Evolutionary conservation across 768 basidiomycete species (phyloP).

Genomic region (Phylloporus rhodoxanthus): DNA sequence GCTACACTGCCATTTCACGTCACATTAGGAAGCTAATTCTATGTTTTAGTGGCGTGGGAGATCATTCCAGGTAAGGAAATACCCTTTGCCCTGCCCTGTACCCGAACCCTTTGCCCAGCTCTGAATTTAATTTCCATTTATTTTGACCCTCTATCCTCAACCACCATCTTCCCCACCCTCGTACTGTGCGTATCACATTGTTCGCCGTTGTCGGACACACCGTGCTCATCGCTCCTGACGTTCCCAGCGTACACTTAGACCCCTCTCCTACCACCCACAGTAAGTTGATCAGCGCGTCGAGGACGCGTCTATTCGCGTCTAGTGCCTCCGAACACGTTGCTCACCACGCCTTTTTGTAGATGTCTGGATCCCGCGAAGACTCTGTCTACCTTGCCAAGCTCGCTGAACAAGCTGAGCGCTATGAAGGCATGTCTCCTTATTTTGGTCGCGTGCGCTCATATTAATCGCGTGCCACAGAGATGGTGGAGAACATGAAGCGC

Average conservation of each 20-base stretch:
- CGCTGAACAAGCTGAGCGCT: conserved; percentile 99
- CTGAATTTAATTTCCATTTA: conserved; percentile 60
- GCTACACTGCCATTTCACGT: conserved; percentile 3
- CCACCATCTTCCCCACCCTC: conserved; percentile 39
- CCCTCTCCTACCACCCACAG: conserved; percentile 32
- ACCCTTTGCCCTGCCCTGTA: conserved; percentile 36
- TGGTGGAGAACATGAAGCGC: conserved; percentile 99
- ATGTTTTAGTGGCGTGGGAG: conserved; percentile 25
- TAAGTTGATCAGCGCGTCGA: conserved; percentile 37
- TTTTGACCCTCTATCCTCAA: conserved; percentile 44
- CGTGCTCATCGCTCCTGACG: conserved; percentile 32
- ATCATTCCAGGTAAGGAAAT: conserved; percentile 13
- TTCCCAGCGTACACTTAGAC: conserved; percentile 12
- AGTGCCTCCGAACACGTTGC: conserved; percentile 11
- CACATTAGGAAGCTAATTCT: conserved; percentile 8
- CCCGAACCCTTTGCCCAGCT: conserved; percentile 70
- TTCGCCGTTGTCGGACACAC: conserved; percentile 28
- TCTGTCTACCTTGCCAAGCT: conserved; percentile 99
- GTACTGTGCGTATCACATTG: conserved; percentile 37
- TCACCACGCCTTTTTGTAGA: conserved; percentile 37
- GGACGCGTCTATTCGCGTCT: conserved; percentile 33
- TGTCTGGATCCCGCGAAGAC: conserved; percentile 84
- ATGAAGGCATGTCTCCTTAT: conserved; percentile 64
- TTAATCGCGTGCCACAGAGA: conserved; percentile 47
- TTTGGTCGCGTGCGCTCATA: conserved; percentile 13